Evolutionary conservation across 2,329 filamentous ascomycete genomes (phyloP).

Genomic region (Acephala macrosclerotiorum): DNA sequence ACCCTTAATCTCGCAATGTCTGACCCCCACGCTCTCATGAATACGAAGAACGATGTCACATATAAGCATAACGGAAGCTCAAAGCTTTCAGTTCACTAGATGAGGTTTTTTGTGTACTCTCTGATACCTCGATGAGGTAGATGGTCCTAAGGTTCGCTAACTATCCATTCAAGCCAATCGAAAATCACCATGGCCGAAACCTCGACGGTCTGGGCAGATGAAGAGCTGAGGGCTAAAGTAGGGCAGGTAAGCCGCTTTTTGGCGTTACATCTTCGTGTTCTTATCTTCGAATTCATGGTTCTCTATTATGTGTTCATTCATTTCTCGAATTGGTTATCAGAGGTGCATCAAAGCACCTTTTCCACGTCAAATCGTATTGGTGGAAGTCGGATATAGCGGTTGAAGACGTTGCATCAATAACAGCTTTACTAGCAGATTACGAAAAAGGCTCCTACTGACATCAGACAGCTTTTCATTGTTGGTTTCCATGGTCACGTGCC

Average conservation of each 20-base stretch:
- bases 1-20: not conserved
- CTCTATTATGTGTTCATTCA: not conserved
- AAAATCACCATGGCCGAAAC: not conserved
- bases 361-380: not conserved
- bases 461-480: conserved; percentile 50
- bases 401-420: not conserved
- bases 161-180: no score
- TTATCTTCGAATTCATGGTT: not conserved
- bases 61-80: conserved; percentile 2
- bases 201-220: conserved; percentile 30
- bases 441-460: conserved; percentile 14
- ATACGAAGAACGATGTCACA: conserved; percentile 11
- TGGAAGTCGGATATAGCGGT: not conserved
- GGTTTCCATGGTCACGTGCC: conserved; percentile 50
- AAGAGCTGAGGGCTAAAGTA: conserved; percentile 37
- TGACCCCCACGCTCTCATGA: not conserved
- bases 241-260: conserved; percentile 36
- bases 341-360: not conserved
- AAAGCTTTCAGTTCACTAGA: not conserved
- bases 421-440: not conserved
- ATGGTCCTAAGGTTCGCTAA: not conserved
- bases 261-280: conserved; percentile 1
- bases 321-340: not conserved
- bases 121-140: not conserved
- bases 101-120: not conserved